Percentiles rank a stretch among this genome's conserved stretches.
Conservation (phyloP, 208 protist species). For the Leishmania mexicana region DNA sequence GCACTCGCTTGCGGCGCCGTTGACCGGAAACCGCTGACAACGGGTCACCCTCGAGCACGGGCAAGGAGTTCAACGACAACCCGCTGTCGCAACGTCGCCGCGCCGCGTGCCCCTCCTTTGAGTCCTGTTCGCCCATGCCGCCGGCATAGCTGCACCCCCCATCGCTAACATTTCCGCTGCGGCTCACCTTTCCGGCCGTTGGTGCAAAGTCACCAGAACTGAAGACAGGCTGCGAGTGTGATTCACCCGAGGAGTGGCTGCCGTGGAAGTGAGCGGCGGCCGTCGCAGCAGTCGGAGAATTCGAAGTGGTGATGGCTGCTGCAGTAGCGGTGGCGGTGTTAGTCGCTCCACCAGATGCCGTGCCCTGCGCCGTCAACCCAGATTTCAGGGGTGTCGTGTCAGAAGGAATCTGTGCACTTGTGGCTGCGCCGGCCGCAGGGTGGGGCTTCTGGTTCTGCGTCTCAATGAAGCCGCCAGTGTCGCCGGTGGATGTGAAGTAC, state of each 20-base stretch:
- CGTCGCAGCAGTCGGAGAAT: background rate
- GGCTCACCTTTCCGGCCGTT: background rate
- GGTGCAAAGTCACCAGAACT: slow-evolving; percentile 3
- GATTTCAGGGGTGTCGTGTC: background rate
- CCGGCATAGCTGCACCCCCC: background rate
- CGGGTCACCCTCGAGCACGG: background rate
- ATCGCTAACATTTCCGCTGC: background rate
- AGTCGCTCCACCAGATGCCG: background rate
- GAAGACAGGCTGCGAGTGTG: background rate
- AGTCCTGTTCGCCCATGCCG: background rate
- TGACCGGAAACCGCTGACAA: background rate
- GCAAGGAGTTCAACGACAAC: background rate
- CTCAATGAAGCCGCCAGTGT: slow-evolving; percentile 51
- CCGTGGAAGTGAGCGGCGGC: background rate
- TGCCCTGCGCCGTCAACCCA: background rate
- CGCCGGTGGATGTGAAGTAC: slow-evolving; percentile 74
- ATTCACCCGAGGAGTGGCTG: background rate
- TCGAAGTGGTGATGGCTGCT: background rate
- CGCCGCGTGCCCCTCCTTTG: slow-evolving; percentile 3
- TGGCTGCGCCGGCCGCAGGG: background rate
- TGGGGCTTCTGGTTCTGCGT: slow-evolving; percentile 16
- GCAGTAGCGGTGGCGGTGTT: background rate
- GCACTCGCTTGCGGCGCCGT: background rate
- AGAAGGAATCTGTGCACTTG: background rate
- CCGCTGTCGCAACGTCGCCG: background rate